These are phyloP conservation scores for Stagonosporopsis cucurbitacearum DNA, from an alignment of 2,329 filamentous ascomycete species.

Conservation along the genomic window DNA sequence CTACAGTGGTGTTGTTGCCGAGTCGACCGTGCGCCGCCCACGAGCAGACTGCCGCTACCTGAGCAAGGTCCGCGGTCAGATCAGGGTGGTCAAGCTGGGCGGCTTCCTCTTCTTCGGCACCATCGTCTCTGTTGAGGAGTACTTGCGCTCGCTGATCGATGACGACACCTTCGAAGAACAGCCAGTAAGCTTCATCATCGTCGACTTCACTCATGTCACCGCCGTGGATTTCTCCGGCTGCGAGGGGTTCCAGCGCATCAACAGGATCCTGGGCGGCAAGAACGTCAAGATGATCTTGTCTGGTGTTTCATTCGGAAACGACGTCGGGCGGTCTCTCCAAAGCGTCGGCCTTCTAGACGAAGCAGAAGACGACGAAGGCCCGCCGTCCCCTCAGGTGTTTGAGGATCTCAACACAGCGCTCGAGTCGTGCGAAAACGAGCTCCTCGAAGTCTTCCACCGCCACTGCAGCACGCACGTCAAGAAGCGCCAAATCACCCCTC, in stretches of 20 bases:
- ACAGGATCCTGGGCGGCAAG: constrained; percentile 78
- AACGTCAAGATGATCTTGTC: constrained; percentile 83
- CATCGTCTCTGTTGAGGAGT: constrained; percentile 92
- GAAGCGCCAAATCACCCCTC: constrained; percentile 50
- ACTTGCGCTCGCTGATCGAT: constrained; percentile 80
- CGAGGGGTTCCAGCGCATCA: constrained; percentile 92
- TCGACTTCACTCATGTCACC: constrained; percentile 88
- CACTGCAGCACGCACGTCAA: constrained; percentile 41
- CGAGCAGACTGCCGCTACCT: constrained; percentile 88
- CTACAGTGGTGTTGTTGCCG: constrained; percentile 88
- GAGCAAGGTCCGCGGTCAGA: constrained; percentile 83
- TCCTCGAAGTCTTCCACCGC: constrained; percentile 70
- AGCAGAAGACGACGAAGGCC: constrained; percentile 68
- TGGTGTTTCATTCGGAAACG: constrained; percentile 76
- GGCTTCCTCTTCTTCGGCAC: constrained; percentile 99
- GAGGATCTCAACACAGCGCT: constrained; percentile 91
- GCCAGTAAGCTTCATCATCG: constrained; percentile 86
- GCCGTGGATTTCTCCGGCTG: constrained; percentile 96
- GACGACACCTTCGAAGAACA: constrained; percentile 78
- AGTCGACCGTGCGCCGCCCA: constrained; percentile 90
- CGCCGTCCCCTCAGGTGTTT: constrained; percentile 67
- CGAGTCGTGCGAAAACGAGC: constrained; percentile 93
- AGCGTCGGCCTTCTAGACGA: constrained; percentile 83
- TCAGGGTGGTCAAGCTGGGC: constrained; percentile 87
- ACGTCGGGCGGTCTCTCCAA: constrained; percentile 77